Conservation (phyloP, 129 eudicot genomes). For the Helichrysum umbraculigerum region DNA sequence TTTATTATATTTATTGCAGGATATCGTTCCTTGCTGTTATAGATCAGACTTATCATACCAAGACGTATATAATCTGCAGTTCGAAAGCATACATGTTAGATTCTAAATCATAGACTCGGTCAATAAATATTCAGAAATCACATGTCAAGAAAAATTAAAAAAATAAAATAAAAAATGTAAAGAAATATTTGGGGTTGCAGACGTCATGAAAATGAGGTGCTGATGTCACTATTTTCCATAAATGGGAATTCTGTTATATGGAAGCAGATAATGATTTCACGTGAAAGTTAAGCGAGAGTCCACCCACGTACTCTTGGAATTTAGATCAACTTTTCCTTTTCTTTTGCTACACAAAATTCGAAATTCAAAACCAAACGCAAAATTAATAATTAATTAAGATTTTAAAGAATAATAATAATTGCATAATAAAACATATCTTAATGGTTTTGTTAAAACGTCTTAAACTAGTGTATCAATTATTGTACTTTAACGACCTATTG, state of each 20-base stretch:
- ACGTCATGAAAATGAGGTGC: neutral
- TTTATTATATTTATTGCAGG: neutral
- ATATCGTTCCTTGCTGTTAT: no score
- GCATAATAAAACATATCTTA: no score
- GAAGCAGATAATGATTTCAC: conserved; percentile 11
- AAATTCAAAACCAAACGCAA: neutral
- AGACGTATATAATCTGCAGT: neutral
- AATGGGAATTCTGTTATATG: conserved; percentile 13
- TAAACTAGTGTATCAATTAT: no score
- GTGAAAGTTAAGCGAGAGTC: conserved; percentile 24
- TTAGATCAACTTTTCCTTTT: neutral
- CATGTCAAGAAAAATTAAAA: neutral
- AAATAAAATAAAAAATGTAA: no score
- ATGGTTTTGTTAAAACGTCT: no score
- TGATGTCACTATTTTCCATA: neutral
- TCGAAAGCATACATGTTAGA: neutral
- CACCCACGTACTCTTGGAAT: conserved; percentile 11
- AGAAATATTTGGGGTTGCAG: no score
- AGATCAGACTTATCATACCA: neutral
- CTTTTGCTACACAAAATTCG: neutral
- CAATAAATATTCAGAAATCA: no score
- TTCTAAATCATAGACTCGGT: neutral
- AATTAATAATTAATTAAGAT: no score
- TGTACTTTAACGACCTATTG: no score
- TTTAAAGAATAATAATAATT: no score